Percentiles rank a stretch among this genome's conserved stretches.
Evolutionary conservation across 2,329 filamentous ascomycete species (phyloP).

Genomic region (Chlorencoelia australis): DNA sequence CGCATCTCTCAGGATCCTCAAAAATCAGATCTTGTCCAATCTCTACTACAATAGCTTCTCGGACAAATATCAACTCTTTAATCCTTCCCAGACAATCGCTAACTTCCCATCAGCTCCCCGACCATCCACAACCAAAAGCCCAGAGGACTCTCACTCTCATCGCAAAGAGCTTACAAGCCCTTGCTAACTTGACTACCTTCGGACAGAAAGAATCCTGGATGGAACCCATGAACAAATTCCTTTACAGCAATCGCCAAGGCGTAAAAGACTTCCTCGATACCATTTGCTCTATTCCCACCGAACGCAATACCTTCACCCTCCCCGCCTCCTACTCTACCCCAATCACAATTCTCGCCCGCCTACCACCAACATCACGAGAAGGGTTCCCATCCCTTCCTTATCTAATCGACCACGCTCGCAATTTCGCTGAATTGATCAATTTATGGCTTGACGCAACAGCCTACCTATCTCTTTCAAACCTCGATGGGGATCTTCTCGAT

Average conservation of each 20-base stretch:
- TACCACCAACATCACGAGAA: conserved; percentile 73
- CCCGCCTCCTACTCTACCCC: conserved; percentile 88
- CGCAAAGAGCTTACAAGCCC: conserved; percentile 81
- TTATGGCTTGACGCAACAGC: conserved; percentile 57
- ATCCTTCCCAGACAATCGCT: too few species aligned
- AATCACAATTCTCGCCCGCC: conserved; percentile 73
- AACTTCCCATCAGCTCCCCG: too few species aligned
- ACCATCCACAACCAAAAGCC: conserved; percentile 73
- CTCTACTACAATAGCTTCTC: too few species aligned
- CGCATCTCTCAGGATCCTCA: too few species aligned
- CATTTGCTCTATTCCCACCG: conserved; percentile 72
- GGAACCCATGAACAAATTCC: conserved; percentile 93
- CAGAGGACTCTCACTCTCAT: conserved; percentile 86
- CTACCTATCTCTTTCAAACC: conserved; percentile 8
- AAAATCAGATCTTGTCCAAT: too few species aligned
- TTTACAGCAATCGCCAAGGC: conserved; percentile 62
- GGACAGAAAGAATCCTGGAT: conserved; percentile 97
- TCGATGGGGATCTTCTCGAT: conserved; percentile 24
- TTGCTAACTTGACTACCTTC: conserved; percentile 85
- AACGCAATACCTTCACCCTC: conserved; percentile 52
- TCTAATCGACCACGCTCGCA: conserved; percentile 79
- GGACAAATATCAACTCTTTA: too few species aligned
- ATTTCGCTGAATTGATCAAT: conserved; percentile 73
- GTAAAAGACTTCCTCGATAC: conserved; percentile 84
- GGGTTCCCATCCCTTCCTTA: conserved; percentile 91